Conservation (phyloP, 2,329 filamentous ascomycete species). For the Hirsutella thompsonii region DNA sequence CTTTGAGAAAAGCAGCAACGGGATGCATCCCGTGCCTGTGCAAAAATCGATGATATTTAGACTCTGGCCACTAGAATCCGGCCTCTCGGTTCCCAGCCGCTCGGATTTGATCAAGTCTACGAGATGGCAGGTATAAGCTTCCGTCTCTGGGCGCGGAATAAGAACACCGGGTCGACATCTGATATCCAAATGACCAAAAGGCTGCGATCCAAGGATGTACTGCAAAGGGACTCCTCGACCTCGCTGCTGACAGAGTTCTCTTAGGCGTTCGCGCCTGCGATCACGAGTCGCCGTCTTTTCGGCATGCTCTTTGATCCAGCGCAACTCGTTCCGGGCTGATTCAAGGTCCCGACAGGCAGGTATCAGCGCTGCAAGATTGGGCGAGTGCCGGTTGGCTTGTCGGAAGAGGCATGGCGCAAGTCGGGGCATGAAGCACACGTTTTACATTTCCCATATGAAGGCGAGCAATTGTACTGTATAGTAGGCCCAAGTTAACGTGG, state of each 20-base stretch:
- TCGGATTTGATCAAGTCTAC: slow-evolving; percentile 27
- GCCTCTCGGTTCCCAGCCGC: slow-evolving; percentile 3
- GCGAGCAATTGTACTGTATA: too few species aligned
- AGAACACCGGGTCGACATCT: slow-evolving; percentile 64
- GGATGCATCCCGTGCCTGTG: slow-evolving; percentile 83
- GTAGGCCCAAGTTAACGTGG: too few species aligned
- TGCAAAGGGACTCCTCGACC: slow-evolving; percentile 65
- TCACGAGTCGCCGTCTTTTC: slow-evolving; percentile 12
- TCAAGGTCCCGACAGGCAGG: slow-evolving; percentile 47
- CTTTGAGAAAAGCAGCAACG: slow-evolving; percentile 58
- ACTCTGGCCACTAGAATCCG: slow-evolving; percentile 6
- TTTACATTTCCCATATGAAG: background rate
- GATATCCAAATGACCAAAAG: slow-evolving; percentile 75
- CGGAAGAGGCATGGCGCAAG: slow-evolving; percentile 44
- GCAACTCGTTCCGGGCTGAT: slow-evolving; percentile 56
- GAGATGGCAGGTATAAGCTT: slow-evolving; percentile 50
- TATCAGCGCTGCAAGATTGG: slow-evolving; percentile 47
- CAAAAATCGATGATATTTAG: slow-evolving; percentile 73
- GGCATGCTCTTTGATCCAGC: slow-evolving; percentile 57
- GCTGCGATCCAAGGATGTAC: slow-evolving; percentile 79
- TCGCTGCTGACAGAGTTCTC: slow-evolving; percentile 33
- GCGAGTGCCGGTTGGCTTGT: slow-evolving; percentile 38
- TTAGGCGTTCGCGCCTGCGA: slow-evolving; percentile 12
- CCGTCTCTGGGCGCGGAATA: slow-evolving; percentile 72
- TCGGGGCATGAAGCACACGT: slow-evolving; percentile 41